Evolutionary conservation across 2,329 filamentous ascomycete species (phyloP).

Genomic region (Aureobasidium sp.): DNA sequence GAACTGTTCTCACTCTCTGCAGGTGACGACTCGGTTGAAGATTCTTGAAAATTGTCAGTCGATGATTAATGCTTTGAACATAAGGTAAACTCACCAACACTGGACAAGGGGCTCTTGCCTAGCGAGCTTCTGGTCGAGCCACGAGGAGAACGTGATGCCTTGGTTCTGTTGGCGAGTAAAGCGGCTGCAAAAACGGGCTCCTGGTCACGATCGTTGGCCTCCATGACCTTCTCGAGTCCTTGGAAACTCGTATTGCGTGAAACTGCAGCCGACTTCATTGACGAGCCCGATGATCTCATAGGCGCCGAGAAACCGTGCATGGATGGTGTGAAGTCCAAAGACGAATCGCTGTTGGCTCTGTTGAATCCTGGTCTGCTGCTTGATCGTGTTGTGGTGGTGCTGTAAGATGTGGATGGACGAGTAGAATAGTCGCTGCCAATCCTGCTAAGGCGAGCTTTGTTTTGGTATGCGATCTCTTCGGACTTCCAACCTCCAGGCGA

Average conservation of each 20-base stretch:
- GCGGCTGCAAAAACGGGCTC: conserved; percentile 15
- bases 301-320: neutral
- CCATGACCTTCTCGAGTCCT: conserved; percentile 6
- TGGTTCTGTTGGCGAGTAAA: conserved; percentile 14
- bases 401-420: conserved; percentile 4
- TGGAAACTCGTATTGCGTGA: conserved; percentile 7
- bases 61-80: no score
- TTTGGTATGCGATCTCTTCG: conserved; percentile 8
- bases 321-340: conserved; percentile 1
- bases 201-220: neutral
- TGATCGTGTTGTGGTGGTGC: neutral
- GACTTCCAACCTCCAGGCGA: conserved; percentile 7
- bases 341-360: conserved; percentile 6
- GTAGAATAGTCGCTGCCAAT: conserved; percentile 9
- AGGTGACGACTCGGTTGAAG: conserved; percentile 5
- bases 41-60: neutral
- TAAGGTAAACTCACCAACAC: conserved; percentile 1
- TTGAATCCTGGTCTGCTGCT: conserved; percentile 1
- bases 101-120: conserved; percentile 13
- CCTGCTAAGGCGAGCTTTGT: conserved; percentile 10
- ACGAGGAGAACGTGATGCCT: conserved; percentile 2
- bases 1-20: conserved; percentile 13
- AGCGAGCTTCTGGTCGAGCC: conserved; percentile 3
- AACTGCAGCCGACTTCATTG: neutral
- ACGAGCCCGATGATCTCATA: conserved; percentile 1